Conservation (phyloP, 169 alveolate species). For the Eimeria brunetti region DNA sequence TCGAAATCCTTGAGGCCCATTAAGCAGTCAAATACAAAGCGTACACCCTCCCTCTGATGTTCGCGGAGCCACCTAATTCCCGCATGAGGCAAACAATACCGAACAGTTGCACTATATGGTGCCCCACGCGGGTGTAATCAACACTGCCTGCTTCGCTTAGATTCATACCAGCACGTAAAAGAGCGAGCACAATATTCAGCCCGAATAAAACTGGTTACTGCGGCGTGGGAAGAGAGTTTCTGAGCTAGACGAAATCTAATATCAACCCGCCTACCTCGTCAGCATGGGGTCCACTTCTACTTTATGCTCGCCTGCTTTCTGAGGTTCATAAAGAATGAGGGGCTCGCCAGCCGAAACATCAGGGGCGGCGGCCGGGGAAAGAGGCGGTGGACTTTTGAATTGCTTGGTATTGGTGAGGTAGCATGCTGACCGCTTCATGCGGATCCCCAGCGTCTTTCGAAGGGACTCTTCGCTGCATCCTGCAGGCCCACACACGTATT, state of each 20-base stretch:
- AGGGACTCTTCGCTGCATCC: conserved; percentile 87
- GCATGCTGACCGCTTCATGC: conserved; percentile 81
- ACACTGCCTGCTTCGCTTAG: not conserved
- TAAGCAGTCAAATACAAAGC: conserved; percentile 93
- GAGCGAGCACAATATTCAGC: not conserved
- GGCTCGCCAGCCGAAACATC: conserved; percentile 78
- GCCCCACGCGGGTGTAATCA: not conserved
- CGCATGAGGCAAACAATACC: not conserved
- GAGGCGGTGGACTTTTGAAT: conserved; percentile 76
- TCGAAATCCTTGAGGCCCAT: conserved; percentile 92
- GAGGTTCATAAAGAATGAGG: conserved; percentile 86
- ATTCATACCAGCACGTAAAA: not conserved
- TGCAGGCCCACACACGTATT: not conserved
- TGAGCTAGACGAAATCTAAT: not conserved
- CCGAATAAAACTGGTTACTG: not conserved
- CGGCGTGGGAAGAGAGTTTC: not conserved
- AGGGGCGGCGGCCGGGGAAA: conserved; percentile 16
- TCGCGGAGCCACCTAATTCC: conserved; percentile 80
- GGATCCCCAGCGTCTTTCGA: conserved; percentile 88
- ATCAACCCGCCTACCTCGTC: conserved; percentile 82
- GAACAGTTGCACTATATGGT: not conserved
- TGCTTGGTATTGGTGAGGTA: conserved; percentile 75
- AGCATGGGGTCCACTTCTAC: conserved; percentile 89
- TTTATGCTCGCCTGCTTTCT: conserved; percentile 79
- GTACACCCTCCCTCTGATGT: conserved; percentile 92